Percentiles rank a stretch among this genome's conserved stretches.
Conservation (phyloP, 192 early-diverging fungal species). For the Coemansia sp. region DNA sequence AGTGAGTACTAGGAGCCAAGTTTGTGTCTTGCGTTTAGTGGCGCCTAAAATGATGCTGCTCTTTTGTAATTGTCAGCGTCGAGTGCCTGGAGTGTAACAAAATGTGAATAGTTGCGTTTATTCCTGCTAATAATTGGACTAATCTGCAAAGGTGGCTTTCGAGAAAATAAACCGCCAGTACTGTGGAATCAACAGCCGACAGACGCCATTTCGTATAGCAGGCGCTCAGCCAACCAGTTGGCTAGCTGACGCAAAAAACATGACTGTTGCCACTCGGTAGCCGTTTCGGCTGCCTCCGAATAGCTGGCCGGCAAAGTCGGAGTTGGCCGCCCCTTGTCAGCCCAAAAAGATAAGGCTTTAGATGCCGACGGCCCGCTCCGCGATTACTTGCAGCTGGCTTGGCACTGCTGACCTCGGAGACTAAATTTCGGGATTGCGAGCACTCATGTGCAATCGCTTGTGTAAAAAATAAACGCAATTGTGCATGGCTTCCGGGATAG, state of each 20-base stretch:
- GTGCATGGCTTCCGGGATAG: conserved; percentile 8
- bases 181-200: background rate
- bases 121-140: background rate
- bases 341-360: background rate
- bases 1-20: too few species aligned
- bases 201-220: background rate
- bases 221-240: background rate
- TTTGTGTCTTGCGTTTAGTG: too few species aligned
- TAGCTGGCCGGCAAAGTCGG: background rate
- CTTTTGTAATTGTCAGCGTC: background rate
- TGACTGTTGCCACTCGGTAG: background rate
- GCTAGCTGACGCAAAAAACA: background rate
- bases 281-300: background rate
- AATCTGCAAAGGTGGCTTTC: background rate
- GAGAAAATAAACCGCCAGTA: background rate
- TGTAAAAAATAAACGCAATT: background rate
- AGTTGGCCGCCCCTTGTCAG: background rate
- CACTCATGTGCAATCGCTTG: background rate
- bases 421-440: background rate
- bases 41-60: background rate
- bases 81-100: background rate
- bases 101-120: background rate
- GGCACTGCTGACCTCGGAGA: conserved; percentile 2
- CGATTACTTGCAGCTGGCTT: conserved; percentile 9
- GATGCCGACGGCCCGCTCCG: background rate